Conservation (phyloP, 2,329 filamentous ascomycete species). For the Neopestalotiopsis sp. region DNA sequence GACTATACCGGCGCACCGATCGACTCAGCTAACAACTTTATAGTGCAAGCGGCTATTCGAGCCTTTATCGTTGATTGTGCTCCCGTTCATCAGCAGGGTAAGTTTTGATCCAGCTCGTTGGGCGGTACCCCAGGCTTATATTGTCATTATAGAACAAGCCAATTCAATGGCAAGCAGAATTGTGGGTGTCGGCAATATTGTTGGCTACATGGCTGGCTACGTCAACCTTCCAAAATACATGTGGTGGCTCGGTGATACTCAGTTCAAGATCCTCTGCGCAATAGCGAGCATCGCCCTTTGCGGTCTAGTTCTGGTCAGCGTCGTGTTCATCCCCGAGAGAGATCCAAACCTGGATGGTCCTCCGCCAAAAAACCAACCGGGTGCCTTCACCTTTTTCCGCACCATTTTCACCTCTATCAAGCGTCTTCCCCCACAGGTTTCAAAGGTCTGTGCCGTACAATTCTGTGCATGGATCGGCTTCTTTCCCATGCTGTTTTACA, state of each 20-base stretch:
- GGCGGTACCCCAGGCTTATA: constrained; percentile 22
- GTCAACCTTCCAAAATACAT: constrained; percentile 76
- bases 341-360: constrained; percentile 78
- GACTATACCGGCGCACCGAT: not conserved
- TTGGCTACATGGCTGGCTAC: constrained; percentile 89
- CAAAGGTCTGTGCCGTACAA: constrained; percentile 81
- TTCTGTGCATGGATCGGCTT: constrained; percentile 93
- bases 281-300: constrained; percentile 79
- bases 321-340: constrained; percentile 73
- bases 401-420: constrained; percentile 78
- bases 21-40: constrained; percentile 8
- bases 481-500: constrained; percentile 96
- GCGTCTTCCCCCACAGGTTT: constrained; percentile 81
- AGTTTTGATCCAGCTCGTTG: constrained; percentile 14
- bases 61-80: constrained; percentile 94
- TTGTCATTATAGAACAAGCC: constrained; percentile 65
- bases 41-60: constrained; percentile 87
- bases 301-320: constrained; percentile 74
- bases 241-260: constrained; percentile 82
- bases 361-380: constrained; percentile 63
- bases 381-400: constrained; percentile 79
- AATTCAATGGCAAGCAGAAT: constrained; percentile 94
- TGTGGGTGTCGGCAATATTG: constrained; percentile 86
- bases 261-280: constrained; percentile 91
- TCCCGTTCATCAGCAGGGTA: constrained; percentile 84